Base-by-base conservation (phyloP, 768 basidiomycete genomes). In the Kondoa subrosea region DNA sequence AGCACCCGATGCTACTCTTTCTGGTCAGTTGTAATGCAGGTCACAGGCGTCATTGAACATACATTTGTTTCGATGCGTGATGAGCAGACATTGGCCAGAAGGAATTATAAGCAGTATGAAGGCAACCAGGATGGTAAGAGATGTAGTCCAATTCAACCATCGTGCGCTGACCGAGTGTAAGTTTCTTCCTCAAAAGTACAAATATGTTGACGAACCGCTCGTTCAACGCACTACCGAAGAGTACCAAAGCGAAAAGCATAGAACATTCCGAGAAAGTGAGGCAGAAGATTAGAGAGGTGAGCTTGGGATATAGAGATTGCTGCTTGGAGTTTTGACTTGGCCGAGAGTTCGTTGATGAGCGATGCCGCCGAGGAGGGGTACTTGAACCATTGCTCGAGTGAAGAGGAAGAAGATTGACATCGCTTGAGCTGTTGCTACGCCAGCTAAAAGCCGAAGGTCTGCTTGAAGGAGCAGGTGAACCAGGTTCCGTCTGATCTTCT, bases 71-170 rank as follows among this genome's bases (percentile, higher is more conserved):
- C 70, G 73, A 64, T 67, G 64, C 17, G 74, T 70, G 32, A 73
- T 57, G 56, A 73, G 70, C n/a, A 73, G 68, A 58, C 71, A 73
- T 29, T 73, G 69, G 12, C 73, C 74, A 60, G 72, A 67, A 2
- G 74, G 73, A 17, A 73, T 71, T 65, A 73, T 50, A 34, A 75
- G 69, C 31, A 75, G 70, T 62, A 75, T 73, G 60, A 75, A 64
- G 56, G 67, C 56, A 26, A 75, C 69, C 17, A 75, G 68, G 26
- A 71, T 64, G 25, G 71, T 65, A 8, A 75, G 70, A 2, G 71
- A 72, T 26, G 73, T n/a, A 1, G 73, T 71, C 74, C 74, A 75
- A 64, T 75, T 73, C 67, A 72, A 64, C 57, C 68, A 50, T 26
- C 74, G 71, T 2, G 74, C 64, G 3, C 74, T 74, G 68, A 1